Percentiles rank a stretch among this genome's conserved stretches.
These are phyloP conservation scores for Cryptococcus maquisensis DNA, from an alignment of 1,284 basidiomycete genomes.

Conservation along the genomic window DNA sequence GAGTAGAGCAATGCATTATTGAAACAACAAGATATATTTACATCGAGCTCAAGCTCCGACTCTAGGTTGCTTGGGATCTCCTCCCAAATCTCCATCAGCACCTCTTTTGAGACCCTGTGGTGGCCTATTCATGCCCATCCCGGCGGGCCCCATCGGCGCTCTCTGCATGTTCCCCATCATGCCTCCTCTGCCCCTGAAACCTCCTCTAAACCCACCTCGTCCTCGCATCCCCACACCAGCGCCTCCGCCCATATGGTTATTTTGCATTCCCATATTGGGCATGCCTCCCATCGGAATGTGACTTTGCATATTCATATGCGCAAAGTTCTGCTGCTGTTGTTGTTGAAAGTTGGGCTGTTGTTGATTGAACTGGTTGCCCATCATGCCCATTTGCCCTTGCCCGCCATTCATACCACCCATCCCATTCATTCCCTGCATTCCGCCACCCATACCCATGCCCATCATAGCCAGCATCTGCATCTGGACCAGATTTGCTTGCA, in stretches of 20 bases:
- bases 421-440: conserved; percentile 3
- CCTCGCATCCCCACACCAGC: not conserved
- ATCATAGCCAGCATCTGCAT: conserved; percentile 41
- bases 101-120: conserved; percentile 2
- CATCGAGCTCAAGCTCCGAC: conserved; percentile 1
- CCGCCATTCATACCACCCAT: conserved; percentile 11
- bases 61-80: conserved; percentile 11
- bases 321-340: not conserved
- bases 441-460: conserved; percentile 20
- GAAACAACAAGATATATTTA: not conserved
- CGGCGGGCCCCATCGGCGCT: not conserved
- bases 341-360: not conserved
- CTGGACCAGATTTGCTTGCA: conserved; percentile 37
- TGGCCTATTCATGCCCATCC: not conserved
- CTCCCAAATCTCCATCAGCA: conserved; percentile 1
- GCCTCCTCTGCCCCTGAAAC: conserved; percentile 1
- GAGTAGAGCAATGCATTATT: not conserved
- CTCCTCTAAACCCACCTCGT: conserved; percentile 3
- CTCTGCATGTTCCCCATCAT: not conserved
- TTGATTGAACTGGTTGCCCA: not conserved
- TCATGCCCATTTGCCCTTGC: conserved; percentile 2
- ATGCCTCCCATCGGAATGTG: not conserved
- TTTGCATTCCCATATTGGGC: conserved; percentile 1
- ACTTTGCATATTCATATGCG: conserved; percentile 1
- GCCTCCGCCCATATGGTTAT: conserved; percentile 1